Conservation (phyloP, 2,329 filamentous ascomycete species). For the Tetracladium maxilliforme region DNA sequence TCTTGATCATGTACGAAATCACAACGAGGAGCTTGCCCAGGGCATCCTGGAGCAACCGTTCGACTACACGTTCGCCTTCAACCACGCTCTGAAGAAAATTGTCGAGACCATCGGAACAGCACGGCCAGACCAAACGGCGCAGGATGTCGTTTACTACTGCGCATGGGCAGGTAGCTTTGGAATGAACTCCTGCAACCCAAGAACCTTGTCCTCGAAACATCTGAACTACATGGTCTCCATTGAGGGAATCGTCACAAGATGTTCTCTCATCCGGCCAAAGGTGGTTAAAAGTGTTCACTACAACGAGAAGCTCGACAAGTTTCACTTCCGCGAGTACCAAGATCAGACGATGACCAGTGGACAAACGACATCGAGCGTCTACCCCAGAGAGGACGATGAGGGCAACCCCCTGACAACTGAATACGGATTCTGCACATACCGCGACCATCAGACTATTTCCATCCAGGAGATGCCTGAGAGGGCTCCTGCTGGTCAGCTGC, state of each 20-base stretch:
- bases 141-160: conserved; percentile 84
- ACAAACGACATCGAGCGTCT: conserved; percentile 78
- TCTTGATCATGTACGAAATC: conserved; percentile 81
- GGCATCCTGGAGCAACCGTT: conserved; percentile 75
- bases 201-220: conserved; percentile 76
- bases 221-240: conserved; percentile 95
- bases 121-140: conserved; percentile 58
- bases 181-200: conserved; percentile 84
- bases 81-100: conserved; percentile 78
- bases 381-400: conserved; percentile 85
- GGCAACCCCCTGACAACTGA: conserved; percentile 88
- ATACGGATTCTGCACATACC: conserved; percentile 89
- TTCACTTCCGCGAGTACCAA: conserved; percentile 78
- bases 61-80: conserved; percentile 77
- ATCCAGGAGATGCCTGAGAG: conserved; percentile 99
- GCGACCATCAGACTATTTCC: conserved; percentile 93
- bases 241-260: conserved; percentile 94
- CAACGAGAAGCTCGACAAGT: conserved; percentile 74
- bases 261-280: conserved; percentile 88
- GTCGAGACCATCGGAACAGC: conserved; percentile 67
- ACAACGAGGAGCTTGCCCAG: conserved; percentile 68
- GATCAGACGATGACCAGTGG: conserved; percentile 97
- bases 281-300: conserved; percentile 98
- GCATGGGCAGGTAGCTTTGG: conserved; percentile 96
- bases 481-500: conserved; percentile 87